Evolutionary conservation across 1,284 basidiomycete species (phyloP), one percentile per base, ranked within the genome.

Genomic region (Mycosarcoma maydis): DNA sequence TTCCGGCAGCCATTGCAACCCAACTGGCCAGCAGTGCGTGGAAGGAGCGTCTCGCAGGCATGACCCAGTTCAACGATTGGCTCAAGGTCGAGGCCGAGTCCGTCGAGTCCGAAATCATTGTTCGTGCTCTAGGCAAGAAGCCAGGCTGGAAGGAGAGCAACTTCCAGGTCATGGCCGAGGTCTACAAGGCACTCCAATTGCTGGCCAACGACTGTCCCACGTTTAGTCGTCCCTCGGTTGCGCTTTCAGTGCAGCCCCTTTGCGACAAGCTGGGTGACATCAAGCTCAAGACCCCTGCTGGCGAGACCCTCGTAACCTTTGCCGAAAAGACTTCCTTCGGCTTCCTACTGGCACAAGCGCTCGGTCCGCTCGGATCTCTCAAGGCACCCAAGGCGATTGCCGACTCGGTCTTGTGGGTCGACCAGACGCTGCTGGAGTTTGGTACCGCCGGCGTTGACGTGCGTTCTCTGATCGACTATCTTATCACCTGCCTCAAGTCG

Each of bases 371-470:
- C 1, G 60, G 49, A 19, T 22, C 56, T 16, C 53, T 71, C 52
- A 98, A 98, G 82, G 96, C 96, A 0, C 95, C 95, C 0, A 99
- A 98, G 83, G 92, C 94, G 24, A 87, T 97, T 33, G 94, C 94
- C 0, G 96, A 99, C 80, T 90, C 94, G 0, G 83, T 97, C 41
- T 84, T 86, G 19, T 98, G 95, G 93, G 87, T 98, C 56, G 93
- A 95, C 62, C 87, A 89, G 53, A 89, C 90, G 11, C 83, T 99
- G 24, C 86, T 86, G n/a, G 96, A 98, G 55, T 99, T 99, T 81
- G 96, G 96, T 26, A 90, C 93, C 51, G 86, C 87, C 16, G 95
- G 94, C 9, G 82, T 99, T 16, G 89, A 92, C 2, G 85, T 98
- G 40, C 87, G 91, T 49, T 88, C 86, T 57, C 84, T 98, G 30